Evolutionary conservation across 192 early-diverging fungal genomes (phyloP).

Genomic region (Chytriomyces sp.): DNA sequence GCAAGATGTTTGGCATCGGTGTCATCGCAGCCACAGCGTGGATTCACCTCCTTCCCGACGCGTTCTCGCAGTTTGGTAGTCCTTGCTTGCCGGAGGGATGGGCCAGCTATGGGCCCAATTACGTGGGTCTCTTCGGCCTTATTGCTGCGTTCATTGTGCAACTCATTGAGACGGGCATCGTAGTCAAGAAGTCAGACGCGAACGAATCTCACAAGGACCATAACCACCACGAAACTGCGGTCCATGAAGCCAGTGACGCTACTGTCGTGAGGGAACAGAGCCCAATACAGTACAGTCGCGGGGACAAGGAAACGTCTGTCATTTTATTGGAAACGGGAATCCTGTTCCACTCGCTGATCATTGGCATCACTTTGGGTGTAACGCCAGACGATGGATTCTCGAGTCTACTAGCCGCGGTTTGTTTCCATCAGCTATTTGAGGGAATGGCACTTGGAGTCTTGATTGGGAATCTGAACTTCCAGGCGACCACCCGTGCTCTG

Average conservation of each 20-base stretch:
- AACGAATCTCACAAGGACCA: not conserved
- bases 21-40: conserved; percentile 51
- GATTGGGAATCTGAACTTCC: conserved; percentile 13
- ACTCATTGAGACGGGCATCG: conserved; percentile 24
- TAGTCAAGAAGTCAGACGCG: not conserved
- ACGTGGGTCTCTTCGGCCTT: conserved; percentile 44
- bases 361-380: conserved; percentile 50
- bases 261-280: not conserved
- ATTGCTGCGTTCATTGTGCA: conserved; percentile 40
- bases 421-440: conserved; percentile 54
- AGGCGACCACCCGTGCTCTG: not conserved
- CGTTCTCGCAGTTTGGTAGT: conserved; percentile 24
- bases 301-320: conserved; percentile 21
- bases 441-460: conserved; percentile 39
- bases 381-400: conserved; percentile 28
- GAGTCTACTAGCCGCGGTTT: conserved; percentile 48
- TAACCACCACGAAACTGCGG: not conserved
- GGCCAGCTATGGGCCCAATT: conserved; percentile 22
- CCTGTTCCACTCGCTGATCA: conserved; percentile 51
- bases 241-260: not conserved
- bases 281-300: not conserved
- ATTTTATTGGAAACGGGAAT: conserved; percentile 51
- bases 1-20: conserved; percentile 58
- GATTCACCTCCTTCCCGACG: conserved; percentile 49
- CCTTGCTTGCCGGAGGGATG: conserved; percentile 15